Conservation (phyloP, 768 basidiomycete species). For the Tephrocybe sp. region DNA sequence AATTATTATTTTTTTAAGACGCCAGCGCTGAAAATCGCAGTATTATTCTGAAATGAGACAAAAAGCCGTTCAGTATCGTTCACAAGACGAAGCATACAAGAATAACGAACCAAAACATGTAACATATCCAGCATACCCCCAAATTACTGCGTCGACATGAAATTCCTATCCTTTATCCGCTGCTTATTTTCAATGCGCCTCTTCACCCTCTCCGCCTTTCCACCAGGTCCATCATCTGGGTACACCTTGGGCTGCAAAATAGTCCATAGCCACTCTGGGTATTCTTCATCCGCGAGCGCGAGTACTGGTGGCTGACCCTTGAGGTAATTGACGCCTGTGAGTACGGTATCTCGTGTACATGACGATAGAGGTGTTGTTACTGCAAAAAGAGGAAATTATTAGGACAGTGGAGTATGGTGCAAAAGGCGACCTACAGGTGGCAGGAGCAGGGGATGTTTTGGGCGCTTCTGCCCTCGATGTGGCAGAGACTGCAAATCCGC, state of each 20-base stretch:
- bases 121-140: slow-evolving; percentile 5
- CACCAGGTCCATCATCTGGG: slow-evolving; percentile 73
- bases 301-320: slow-evolving; percentile 79
- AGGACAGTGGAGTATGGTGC: neutral
- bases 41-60: too few relatives aligned
- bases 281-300: slow-evolving; percentile 77
- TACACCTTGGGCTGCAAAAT: slow-evolving; percentile 57
- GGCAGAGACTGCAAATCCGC: slow-evolving; percentile 12
- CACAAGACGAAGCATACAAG: neutral
- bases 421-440: slow-evolving; percentile 3
- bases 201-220: slow-evolving; percentile 54
- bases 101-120: slow-evolving; percentile 7
- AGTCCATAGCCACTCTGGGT: slow-evolving; percentile 90
- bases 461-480: slow-evolving; percentile 5
- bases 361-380: slow-evolving; percentile 46
- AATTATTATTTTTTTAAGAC: too few relatives aligned
- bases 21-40: too few relatives aligned
- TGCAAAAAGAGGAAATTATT: slow-evolving; percentile 1
- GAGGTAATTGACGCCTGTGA: slow-evolving; percentile 80
- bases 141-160: slow-evolving; percentile 76
- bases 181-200: slow-evolving; percentile 62
- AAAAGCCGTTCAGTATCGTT: neutral
- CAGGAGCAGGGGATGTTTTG: slow-evolving; percentile 10
- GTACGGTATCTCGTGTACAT: slow-evolving; percentile 67
- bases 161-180: slow-evolving; percentile 77